phyloP scores from a whole-genome alignment of 2,329 filamentous ascomycete genomes.

The Fusarium pseudoanthophilum region DNA sequence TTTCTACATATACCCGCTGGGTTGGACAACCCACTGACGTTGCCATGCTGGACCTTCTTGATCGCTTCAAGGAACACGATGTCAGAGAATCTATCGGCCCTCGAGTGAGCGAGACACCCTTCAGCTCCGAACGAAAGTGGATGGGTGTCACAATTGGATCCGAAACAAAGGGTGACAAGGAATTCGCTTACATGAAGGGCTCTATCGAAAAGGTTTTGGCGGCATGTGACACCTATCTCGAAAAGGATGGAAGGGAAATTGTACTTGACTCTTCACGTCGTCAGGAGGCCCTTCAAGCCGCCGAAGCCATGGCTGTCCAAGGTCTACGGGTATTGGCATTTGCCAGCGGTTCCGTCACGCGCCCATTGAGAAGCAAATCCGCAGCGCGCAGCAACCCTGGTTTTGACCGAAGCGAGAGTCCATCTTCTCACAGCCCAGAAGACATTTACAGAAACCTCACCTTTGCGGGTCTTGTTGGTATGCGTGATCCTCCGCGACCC shows the following conservation, averaged over 20 bases:
- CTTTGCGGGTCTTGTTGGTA: slow-evolving; percentile 93
- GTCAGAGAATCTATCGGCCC: slow-evolving; percentile 86
- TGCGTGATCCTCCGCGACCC: slow-evolving; percentile 94
- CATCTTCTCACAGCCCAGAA: slow-evolving; percentile 63
- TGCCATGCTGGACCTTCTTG: slow-evolving; percentile 92
- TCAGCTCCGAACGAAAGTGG: slow-evolving; percentile 98
- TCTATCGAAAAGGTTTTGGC: slow-evolving; percentile 87
- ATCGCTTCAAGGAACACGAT: slow-evolving; percentile 91
- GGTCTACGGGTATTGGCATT: slow-evolving; percentile 93
- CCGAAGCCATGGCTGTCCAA: slow-evolving; percentile 87
- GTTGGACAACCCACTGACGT: slow-evolving; percentile 97
- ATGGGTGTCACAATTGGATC: slow-evolving; percentile 92
- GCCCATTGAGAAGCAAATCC: slow-evolving; percentile 56
- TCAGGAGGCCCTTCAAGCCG: slow-evolving; percentile 80
- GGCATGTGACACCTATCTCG: slow-evolving; percentile 90
- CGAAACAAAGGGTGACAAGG: slow-evolving; percentile 69
- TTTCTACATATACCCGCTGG: slow-evolving; percentile 82
- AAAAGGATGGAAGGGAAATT: slow-evolving; percentile 85
- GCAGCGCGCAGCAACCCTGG: slow-evolving; percentile 63
- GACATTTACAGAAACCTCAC: slow-evolving; percentile 84
- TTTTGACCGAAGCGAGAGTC: slow-evolving; percentile 53
- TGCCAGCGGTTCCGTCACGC: slow-evolving; percentile 79
- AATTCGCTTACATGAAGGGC: slow-evolving; percentile 95
- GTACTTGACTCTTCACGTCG: slow-evolving; percentile 81
- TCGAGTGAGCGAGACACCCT: slow-evolving; percentile 86